Conservation (phyloP, 441 rosid species). For the Pelargonium citronellum region DNA sequence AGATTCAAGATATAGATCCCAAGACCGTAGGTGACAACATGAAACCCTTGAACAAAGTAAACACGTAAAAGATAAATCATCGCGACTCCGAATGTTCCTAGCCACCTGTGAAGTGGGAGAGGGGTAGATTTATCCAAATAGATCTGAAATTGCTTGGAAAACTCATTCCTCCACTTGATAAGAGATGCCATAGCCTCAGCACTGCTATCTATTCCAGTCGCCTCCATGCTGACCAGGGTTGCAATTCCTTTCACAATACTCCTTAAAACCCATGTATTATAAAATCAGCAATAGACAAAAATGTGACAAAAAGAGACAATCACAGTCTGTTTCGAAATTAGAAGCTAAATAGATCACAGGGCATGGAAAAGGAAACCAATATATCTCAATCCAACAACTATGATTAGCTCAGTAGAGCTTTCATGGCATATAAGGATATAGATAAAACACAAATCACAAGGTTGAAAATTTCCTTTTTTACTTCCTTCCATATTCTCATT, state of each 20-base stretch:
- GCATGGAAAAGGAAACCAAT: neutral
- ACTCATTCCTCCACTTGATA: constrained; percentile 38
- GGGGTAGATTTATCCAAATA: constrained; percentile 44
- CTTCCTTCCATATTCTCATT: neutral
- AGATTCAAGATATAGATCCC: constrained; percentile 56
- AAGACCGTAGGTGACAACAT: constrained; percentile 45
- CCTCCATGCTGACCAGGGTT: constrained; percentile 30
- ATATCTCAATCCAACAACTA: neutral
- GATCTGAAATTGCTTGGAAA: constrained; percentile 40
- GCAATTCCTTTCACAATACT: neutral
- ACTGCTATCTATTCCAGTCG: constrained; percentile 28
- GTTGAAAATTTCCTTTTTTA: too few relatives aligned
- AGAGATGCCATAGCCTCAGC: constrained; percentile 23
- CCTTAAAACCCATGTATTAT: constrained; percentile 10
- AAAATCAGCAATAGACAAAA: neutral
- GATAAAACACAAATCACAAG: neutral
- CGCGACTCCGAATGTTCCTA: constrained; percentile 37
- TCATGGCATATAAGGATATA: neutral
- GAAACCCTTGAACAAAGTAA: constrained; percentile 41
- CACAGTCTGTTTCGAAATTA: neutral
- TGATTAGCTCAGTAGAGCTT: neutral
- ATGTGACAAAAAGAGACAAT: neutral
- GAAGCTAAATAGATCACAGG: neutral
- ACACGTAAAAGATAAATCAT: constrained; percentile 40
- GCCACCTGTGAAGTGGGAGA: constrained; percentile 39